A percentile compares a stretch with the other conserved stretches of the same genome.
phyloP scores from a whole-genome alignment of 192 early-diverging fungal species.

The Umbelopsis ramanniana region DNA sequence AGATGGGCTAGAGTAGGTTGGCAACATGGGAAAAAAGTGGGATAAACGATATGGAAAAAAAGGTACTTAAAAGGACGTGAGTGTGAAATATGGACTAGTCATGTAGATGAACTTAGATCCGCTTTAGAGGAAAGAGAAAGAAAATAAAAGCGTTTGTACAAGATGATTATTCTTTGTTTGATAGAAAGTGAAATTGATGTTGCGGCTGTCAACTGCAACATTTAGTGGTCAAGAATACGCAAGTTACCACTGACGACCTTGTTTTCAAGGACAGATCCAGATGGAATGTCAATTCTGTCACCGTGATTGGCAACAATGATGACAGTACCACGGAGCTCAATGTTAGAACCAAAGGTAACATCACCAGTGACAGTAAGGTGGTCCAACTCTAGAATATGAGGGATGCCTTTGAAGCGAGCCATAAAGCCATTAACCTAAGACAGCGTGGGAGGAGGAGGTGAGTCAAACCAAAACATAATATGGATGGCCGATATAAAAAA shows the following conservation, averaged over 20 bases:
- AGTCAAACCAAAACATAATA: not conserved
- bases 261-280: slow-evolving; percentile 93
- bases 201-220: not conserved
- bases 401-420: slow-evolving; percentile 88
- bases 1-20: not conserved
- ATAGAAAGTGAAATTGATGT: not conserved
- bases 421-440: slow-evolving; percentile 79
- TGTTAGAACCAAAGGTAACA: slow-evolving; percentile 95
- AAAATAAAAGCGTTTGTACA: slow-evolving; percentile 19
- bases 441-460: not conserved
- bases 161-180: slow-evolving; percentile 2
- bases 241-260: slow-evolving; percentile 98
- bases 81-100: not conserved
- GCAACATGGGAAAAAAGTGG: not conserved
- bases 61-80: not conserved
- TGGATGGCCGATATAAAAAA: not conserved
- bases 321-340: slow-evolving; percentile 91
- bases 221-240: slow-evolving; percentile 81
- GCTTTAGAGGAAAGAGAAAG: not conserved
- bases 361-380: slow-evolving; percentile 98
- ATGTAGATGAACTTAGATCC: too few species aligned
- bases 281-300: slow-evolving; percentile 96
- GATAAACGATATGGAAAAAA: not conserved
- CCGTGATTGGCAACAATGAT: slow-evolving; percentile 99
- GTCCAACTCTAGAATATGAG: slow-evolving; percentile 96